Conservation (phyloP, 108 stramenopile species). For the Epipyxis sp. region DNA sequence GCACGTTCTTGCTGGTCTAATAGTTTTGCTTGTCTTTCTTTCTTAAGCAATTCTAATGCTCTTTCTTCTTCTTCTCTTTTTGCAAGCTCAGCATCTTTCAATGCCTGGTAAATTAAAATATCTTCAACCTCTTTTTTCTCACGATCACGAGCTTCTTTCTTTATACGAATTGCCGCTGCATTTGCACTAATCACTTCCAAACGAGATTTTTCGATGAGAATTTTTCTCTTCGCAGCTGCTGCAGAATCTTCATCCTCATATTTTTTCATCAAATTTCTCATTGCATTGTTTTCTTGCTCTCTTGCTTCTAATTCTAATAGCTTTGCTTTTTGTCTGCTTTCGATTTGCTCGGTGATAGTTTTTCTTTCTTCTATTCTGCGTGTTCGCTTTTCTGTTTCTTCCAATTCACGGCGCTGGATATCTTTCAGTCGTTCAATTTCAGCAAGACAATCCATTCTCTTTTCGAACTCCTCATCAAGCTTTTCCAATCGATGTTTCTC, state of each 20-base stretch:
- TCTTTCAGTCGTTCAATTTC: conserved; percentile 62
- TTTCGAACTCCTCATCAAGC: conserved; percentile 39
- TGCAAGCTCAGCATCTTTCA: conserved; percentile 66
- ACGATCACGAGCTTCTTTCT: conserved; percentile 45
- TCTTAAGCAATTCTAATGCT: conserved; percentile 58
- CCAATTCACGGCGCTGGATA: conserved; percentile 60
- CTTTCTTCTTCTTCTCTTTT: conserved; percentile 64
- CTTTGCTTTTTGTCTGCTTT: conserved; percentile 52
- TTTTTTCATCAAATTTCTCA: conserved; percentile 58
- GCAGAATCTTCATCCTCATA: conserved; percentile 61
- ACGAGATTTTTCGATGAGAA: conserved; percentile 35
- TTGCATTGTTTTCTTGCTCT: conserved; percentile 70
- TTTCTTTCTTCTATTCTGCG: conserved; percentile 67
- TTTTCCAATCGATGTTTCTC: conserved; percentile 59
- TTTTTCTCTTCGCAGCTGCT: conserved; percentile 14
- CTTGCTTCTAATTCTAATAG: conserved; percentile 66
- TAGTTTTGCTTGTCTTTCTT: conserved; percentile 66
- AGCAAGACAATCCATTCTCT: background rate
- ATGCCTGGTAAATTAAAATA: conserved; percentile 67
- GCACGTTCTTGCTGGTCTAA: conserved; percentile 65
- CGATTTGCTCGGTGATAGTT: conserved; percentile 70
- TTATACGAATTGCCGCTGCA: conserved; percentile 58
- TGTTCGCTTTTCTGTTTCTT: conserved; percentile 54
- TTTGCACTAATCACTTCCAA: conserved; percentile 67
- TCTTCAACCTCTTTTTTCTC: conserved; percentile 69